phyloP scores from a whole-genome alignment of 208 protist genomes.

The Leishmania tropica region DNA sequence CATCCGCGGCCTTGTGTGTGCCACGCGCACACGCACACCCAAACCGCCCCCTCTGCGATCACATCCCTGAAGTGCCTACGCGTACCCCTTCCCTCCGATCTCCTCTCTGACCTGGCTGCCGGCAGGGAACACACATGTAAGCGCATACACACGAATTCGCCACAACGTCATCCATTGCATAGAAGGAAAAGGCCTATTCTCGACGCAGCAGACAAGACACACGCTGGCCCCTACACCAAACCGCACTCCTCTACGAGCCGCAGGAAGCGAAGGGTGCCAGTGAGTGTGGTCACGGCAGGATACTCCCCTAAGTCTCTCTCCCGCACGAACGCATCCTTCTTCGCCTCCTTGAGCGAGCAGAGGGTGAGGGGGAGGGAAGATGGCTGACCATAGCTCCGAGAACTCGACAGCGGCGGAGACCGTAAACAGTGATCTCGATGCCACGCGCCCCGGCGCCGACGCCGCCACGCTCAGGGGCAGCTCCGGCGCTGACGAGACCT shows the following conservation, averaged over 20 bases:
- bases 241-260: background rate
- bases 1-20: background rate
- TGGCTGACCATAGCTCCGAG: constrained; percentile 1
- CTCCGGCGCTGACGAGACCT: background rate
- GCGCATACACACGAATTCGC: background rate
- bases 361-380: background rate
- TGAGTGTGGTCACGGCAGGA: background rate
- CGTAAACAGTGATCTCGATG: background rate
- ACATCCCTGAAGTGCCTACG: background rate
- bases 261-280: background rate
- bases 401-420: background rate
- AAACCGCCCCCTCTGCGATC: too few relatives aligned
- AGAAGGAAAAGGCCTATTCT: background rate
- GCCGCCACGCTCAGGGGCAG: background rate
- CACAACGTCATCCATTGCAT: background rate
- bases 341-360: background rate
- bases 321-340: background rate
- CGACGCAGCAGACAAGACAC: background rate
- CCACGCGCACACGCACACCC: background rate
- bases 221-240: background rate
- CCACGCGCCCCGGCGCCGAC: background rate
- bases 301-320: background rate
- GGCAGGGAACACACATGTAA: background rate
- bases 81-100: background rate
- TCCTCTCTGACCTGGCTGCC: background rate